Conservation (phyloP, 1,284 basidiomycete genomes). For the Cutaneotrichosporon sp. region DNA sequence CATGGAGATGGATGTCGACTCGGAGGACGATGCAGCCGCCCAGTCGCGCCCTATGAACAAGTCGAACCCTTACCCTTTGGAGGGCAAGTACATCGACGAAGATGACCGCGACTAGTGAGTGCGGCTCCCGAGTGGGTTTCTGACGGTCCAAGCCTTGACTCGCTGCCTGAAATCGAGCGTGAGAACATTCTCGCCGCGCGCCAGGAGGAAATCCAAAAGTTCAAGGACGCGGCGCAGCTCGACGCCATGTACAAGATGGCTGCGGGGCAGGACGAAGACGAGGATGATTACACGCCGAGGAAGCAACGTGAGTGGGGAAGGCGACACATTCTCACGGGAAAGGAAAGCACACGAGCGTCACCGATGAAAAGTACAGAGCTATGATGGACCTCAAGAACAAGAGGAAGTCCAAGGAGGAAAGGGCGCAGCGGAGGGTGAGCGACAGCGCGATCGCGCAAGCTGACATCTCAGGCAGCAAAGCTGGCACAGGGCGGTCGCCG, state of each 20-base stretch:
- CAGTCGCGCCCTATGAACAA: conserved; percentile 11
- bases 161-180: conserved; percentile 80
- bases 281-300: conserved; percentile 43
- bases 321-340: conserved; percentile 38
- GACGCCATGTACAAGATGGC: conserved; percentile 67
- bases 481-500: conserved; percentile 58
- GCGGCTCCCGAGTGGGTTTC: background rate
- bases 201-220: conserved; percentile 74
- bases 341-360: conserved; percentile 72
- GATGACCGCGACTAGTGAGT: conserved; percentile 74
- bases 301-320: conserved; percentile 57
- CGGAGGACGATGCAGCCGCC: conserved; percentile 33
- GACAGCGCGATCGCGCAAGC: background rate
- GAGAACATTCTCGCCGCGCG: conserved; percentile 79
- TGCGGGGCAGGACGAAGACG: conserved; percentile 50
- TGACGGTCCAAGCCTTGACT: conserved; percentile 62
- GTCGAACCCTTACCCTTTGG: conserved; percentile 75
- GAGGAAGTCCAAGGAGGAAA: conserved; percentile 62
- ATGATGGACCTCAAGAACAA: conserved; percentile 79
- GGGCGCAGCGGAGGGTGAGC: conserved; percentile 36
- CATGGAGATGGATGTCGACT: conserved; percentile 48
- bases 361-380: conserved; percentile 76
- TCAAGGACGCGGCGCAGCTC: conserved; percentile 70
- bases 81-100: conserved; percentile 84
- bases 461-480: conserved; percentile 28